These are phyloP conservation scores for Agrostemma githago DNA, from an alignment of 148 eudicot species.

Conservation along the genomic window DNA sequence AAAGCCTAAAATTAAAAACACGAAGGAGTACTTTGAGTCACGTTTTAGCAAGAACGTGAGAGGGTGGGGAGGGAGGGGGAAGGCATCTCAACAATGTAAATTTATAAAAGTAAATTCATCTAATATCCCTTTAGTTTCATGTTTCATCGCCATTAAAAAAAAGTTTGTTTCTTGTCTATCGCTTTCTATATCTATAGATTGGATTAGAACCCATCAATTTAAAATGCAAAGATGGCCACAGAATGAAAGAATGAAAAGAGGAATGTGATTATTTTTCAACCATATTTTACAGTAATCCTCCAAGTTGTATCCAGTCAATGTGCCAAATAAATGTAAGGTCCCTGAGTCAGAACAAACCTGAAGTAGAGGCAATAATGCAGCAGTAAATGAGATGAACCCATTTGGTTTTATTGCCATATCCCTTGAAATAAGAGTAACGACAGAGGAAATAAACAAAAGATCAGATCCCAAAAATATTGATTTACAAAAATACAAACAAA, in stretches of 20 bases:
- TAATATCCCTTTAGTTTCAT: not conserved
- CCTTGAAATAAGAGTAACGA: constrained; percentile 36
- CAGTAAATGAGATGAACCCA: constrained; percentile 73
- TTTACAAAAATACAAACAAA: not conserved
- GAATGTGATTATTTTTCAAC: not conserved
- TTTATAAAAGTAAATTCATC: not conserved
- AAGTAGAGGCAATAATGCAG: constrained; percentile 72
- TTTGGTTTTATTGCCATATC: constrained; percentile 47
- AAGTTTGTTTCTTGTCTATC: not conserved
- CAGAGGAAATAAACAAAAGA: constrained; percentile 9
- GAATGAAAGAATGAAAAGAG: not conserved
- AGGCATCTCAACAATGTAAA: not conserved
- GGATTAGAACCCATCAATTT: not conserved
- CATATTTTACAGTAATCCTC: not conserved
- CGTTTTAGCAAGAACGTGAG: not conserved
- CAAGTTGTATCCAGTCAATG: not conserved
- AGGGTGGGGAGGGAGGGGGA: not conserved
- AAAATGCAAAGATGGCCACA: not conserved
- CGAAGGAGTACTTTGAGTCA: not conserved
- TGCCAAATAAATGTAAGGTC: not conserved
- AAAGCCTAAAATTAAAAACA: not conserved
- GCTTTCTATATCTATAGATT: not conserved
- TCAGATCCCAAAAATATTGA: constrained; percentile 14
- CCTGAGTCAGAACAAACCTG: constrained; percentile 53
- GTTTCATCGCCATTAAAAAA: not conserved